These are phyloP conservation scores for Silene latifolia DNA, from an alignment of 148 eudicot species.

Conservation along the genomic window DNA sequence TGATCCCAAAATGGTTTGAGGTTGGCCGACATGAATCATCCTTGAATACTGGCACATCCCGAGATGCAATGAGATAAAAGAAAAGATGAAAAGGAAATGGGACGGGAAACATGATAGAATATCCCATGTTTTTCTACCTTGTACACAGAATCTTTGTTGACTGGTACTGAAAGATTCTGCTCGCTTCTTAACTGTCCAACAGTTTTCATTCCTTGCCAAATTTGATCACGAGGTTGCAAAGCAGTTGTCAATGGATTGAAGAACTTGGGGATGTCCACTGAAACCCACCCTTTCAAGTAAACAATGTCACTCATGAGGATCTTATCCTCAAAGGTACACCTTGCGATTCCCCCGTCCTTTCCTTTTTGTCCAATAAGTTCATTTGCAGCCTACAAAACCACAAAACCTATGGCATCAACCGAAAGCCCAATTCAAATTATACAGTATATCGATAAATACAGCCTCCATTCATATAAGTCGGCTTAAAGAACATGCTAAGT, in stretches of 20 bases:
- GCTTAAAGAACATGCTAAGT: neutral
- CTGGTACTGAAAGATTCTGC: slow-evolving; percentile 58
- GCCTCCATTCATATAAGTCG: neutral
- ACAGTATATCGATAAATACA: too few species aligned
- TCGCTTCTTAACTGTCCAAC: slow-evolving; percentile 75
- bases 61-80: too few species aligned
- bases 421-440: neutral
- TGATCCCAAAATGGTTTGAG: too few species aligned
- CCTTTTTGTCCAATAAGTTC: slow-evolving; percentile 65
- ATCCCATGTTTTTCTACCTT: slow-evolving; percentile 40
- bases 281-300: slow-evolving; percentile 83
- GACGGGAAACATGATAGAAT: neutral
- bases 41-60: too few species aligned
- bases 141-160: slow-evolving; percentile 80
- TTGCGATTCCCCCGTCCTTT: slow-evolving; percentile 75
- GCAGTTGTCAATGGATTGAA: slow-evolving; percentile 88
- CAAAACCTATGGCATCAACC: neutral
- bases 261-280: slow-evolving; percentile 80
- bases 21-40: too few species aligned
- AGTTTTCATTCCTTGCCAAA: slow-evolving; percentile 94
- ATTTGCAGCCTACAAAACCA: slow-evolving; percentile 72
- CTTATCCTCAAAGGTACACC: slow-evolving; percentile 98
- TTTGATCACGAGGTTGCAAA: slow-evolving; percentile 71
- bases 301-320: slow-evolving; percentile 91
- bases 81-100: too few species aligned